phyloP scores from a whole-genome alignment of 257 asterid species.

The Penstemon newberryi region DNA sequence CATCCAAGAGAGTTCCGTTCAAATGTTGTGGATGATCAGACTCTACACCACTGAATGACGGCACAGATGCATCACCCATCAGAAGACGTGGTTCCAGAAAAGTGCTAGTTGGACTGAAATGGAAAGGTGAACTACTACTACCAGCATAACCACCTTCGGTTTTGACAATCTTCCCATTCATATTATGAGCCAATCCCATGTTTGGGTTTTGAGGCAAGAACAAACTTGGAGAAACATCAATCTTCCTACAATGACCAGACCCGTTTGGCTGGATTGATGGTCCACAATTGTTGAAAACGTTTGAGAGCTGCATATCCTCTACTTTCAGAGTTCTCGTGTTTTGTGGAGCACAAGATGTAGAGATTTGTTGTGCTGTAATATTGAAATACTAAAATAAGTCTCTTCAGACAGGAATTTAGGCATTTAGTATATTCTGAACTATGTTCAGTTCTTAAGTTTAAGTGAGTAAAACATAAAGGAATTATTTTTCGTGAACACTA shows the following conservation, averaged over 20 bases:
- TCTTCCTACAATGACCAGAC: conserved; percentile 37
- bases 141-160: conserved; percentile 35
- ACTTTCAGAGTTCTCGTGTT: conserved; percentile 35
- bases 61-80: conserved; percentile 47
- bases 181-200: conserved; percentile 38
- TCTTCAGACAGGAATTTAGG: not conserved
- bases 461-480: too few relatives aligned
- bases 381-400: conserved; percentile 7
- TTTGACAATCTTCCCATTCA: conserved; percentile 43
- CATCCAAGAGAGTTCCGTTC: conserved; percentile 41
- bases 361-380: conserved; percentile 43
- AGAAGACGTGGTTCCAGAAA: conserved; percentile 43
- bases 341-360: conserved; percentile 35
- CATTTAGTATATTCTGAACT: too few relatives aligned
- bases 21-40: conserved; percentile 41
- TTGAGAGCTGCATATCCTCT: conserved; percentile 40
- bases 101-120: conserved; percentile 39
- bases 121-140: conserved; percentile 35
- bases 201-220: conserved; percentile 43
- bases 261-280: conserved; percentile 40
- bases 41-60: conserved; percentile 42
- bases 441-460: too few relatives aligned
- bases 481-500: too few relatives aligned
- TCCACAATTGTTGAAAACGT: conserved; percentile 34
- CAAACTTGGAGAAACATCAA: conserved; percentile 41